Evolutionary conservation across 2,329 filamentous ascomycete genomes (phyloP), one percentile per base, ranked within the genome.

Genomic region (Didymella arachidicola): DNA sequence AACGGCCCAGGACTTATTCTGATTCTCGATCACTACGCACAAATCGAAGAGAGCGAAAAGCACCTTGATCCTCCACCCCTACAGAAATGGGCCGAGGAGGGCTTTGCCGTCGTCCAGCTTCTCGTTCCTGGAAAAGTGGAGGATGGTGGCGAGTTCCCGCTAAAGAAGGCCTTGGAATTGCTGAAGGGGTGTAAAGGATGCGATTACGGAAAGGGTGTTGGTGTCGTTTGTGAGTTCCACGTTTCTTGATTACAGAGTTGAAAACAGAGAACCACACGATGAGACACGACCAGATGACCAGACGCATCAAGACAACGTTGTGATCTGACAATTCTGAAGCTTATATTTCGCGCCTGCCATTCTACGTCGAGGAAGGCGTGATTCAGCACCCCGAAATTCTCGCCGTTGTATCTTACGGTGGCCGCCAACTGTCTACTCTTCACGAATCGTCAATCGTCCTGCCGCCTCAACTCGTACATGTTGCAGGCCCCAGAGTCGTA

Each of bases 41-140:
- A 48, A 48, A 67, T 69, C 61, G 64, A 66, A 14, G 52, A 67
- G 39, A 73, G 69, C 32, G 78, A 79, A 27, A 72, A 73, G 46
- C 77, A 76, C 43, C 70, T 80, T 1, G 81, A 83, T 53, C 87
- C 88, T 0, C 79, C 83, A 8, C 84, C 86, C 0, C 67, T 85
- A 14, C 70, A 84, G 60, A 91, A 91, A 74, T 91, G 89, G 89
- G 88, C 87, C 0, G 88, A 91, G 69, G 89, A 91, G 71, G 87
- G 88, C 0, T 90, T 85, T 63, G 79, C 84, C 0, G 86, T 90
- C 3, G 85, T 79, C 0, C 82, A 89, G 70, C 70, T 90, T 0
- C 69, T 76, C 2, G 66, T 78, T 1, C 64, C 71, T 0, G 72
- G 72, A 2, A 73, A 72, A 48, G 66, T 62, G 2, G 72, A 72